Evolutionary conservation across 2,329 filamentous ascomycete species (phyloP).

Genomic region (Pezicula radicicola): DNA sequence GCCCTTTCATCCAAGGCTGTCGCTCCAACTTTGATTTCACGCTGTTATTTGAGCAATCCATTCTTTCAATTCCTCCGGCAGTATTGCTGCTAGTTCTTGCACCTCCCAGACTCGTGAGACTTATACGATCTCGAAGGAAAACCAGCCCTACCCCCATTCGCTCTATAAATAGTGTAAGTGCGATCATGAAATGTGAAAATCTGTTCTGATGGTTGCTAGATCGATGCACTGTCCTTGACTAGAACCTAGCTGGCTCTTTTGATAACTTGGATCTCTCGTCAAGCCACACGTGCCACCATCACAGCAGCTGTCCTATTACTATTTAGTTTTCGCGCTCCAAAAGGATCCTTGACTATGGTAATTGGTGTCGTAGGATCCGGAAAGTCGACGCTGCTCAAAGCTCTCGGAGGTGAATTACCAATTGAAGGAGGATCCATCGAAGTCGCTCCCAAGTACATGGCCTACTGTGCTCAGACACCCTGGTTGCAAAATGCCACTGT

Average conservation of each 20-base stretch:
- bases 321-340: too few relatives aligned
- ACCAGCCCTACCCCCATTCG: neutral
- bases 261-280: neutral
- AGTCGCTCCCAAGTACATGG: conserved; percentile 4
- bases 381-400: conserved; percentile 18
- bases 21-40: neutral
- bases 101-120: neutral
- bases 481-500: conserved; percentile 20
- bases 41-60: neutral
- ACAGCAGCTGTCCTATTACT: neutral
- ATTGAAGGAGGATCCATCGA: conserved; percentile 8
- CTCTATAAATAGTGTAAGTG: neutral
- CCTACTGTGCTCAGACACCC: conserved; percentile 16
- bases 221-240: neutral
- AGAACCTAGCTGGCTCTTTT: neutral
- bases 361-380: conserved; percentile 4
- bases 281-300: too few relatives aligned
- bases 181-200: neutral
- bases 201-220: neutral
- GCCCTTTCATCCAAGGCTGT: neutral
- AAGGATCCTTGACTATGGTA: too few relatives aligned
- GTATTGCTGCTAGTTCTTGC: neutral
- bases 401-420: conserved; percentile 14
- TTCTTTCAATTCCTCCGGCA: neutral
- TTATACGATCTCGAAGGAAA: neutral